phyloP scores from a whole-genome alignment of 768 basidiomycete genomes.

The Lactarius sp. region DNA sequence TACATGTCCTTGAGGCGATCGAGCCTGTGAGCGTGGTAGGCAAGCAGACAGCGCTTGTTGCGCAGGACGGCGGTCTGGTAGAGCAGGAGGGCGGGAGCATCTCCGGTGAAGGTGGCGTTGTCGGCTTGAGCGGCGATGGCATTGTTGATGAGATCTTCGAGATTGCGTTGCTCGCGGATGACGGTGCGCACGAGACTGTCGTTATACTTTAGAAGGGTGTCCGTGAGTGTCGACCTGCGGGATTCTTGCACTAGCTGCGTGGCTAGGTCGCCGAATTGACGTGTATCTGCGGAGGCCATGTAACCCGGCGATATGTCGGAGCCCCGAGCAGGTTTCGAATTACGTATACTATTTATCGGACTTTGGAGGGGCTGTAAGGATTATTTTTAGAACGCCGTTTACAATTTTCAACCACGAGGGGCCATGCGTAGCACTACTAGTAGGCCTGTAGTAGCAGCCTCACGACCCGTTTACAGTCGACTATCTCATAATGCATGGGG shows the following conservation, averaged over 20 bases:
- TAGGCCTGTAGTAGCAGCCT: too few species aligned
- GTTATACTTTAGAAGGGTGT: slow-evolving; percentile 88
- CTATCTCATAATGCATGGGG: too few species aligned
- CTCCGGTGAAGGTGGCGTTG: slow-evolving; percentile 40
- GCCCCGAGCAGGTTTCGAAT: too few species aligned
- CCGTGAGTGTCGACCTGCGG: slow-evolving; percentile 76
- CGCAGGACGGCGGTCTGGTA: slow-evolving; percentile 85
- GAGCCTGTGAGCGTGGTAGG: slow-evolving; percentile 85
- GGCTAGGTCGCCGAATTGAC: slow-evolving; percentile 79
- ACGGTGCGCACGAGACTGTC: slow-evolving; percentile 80
- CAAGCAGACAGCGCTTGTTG: slow-evolving; percentile 94
- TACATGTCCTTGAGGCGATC: slow-evolving; percentile 83
- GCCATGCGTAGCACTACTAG: too few species aligned
- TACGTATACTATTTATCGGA: too few species aligned
- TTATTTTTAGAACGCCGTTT: too few species aligned
- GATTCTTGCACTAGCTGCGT: slow-evolving; percentile 86
- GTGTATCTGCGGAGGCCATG: slow-evolving; percentile 42
- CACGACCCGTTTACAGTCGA: too few species aligned
- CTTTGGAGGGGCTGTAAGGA: too few species aligned
- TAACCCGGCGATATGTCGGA: not conserved
- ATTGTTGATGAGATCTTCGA: slow-evolving; percentile 52
- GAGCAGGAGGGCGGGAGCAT: slow-evolving; percentile 63
- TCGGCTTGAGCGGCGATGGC: slow-evolving; percentile 33
- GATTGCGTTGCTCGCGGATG: slow-evolving; percentile 86
- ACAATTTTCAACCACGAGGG: too few species aligned